phyloP scores from a whole-genome alignment of 1,284 basidiomycete species.

The Agaricales sp. region DNA sequence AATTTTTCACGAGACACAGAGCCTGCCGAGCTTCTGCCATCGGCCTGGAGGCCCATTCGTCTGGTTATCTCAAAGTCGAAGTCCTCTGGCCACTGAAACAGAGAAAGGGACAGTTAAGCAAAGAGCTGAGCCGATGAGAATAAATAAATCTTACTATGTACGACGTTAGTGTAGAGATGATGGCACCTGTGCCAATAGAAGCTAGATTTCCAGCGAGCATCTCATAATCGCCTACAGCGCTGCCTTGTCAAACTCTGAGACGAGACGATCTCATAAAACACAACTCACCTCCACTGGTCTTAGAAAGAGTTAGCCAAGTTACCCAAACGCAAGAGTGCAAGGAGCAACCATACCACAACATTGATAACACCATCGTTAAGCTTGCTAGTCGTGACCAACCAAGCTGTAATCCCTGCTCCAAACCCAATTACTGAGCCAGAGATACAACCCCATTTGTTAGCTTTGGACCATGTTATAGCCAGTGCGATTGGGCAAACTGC shows the following conservation, averaged over 20 bases:
- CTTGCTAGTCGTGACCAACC: conserved; percentile 76
- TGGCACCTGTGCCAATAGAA: conserved; percentile 73
- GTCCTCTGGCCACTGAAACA: conserved; percentile 61
- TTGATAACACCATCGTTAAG: conserved; percentile 66
- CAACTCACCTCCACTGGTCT: conserved; percentile 39
- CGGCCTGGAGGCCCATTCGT: conserved; percentile 46
- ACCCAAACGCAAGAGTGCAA: conserved; percentile 3
- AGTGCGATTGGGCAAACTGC: conserved; percentile 83
- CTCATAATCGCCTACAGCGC: conserved; percentile 58
- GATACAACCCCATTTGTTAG: conserved; percentile 78
- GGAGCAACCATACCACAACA: conserved; percentile 54
- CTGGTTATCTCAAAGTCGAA: conserved; percentile 77
- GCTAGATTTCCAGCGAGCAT: conserved; percentile 86
- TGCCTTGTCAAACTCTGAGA: conserved; percentile 7
- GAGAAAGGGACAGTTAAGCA: not conserved
- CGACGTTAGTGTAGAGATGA: conserved; percentile 61
- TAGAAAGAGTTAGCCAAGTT: conserved; percentile 11
- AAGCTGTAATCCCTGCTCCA: conserved; percentile 58
- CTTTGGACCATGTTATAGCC: conserved; percentile 72
- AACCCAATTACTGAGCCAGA: conserved; percentile 66
- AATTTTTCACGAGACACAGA: too few species aligned
- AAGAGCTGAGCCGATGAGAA: not conserved
- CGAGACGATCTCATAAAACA: conserved; percentile 1
- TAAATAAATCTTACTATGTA: conserved; percentile 35
- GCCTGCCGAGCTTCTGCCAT: conserved; percentile 15